Evolutionary conservation across 345 rosid species (phyloP).

Genomic region (Excoecaria cochinchinensis): DNA sequence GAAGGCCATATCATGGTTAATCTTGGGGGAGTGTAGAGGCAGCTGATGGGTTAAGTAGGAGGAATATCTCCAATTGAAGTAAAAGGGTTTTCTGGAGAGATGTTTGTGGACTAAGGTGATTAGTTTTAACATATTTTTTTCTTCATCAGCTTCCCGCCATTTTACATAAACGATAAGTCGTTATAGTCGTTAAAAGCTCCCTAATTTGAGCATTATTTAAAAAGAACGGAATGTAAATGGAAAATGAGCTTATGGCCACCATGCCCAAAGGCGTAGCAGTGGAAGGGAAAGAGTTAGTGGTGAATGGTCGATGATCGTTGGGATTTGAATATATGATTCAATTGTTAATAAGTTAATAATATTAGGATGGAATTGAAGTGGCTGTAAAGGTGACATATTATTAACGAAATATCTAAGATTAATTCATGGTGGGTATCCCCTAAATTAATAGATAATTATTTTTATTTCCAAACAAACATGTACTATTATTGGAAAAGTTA

Average conservation of each 20-base stretch:
- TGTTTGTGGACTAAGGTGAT: constrained; percentile 18
- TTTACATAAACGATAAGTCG: not conserved
- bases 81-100: constrained; percentile 19
- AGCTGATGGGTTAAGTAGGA: constrained; percentile 14
- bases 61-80: constrained; percentile 24
- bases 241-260: no score
- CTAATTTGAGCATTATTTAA: no score
- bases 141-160: constrained; percentile 17
- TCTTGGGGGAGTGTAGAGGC: not conserved
- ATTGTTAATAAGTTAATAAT: no score
- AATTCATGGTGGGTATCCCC: constrained; percentile 40
- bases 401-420: constrained; percentile 29
- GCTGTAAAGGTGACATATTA: no score
- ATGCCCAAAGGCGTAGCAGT: no score
- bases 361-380: no score
- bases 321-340: no score
- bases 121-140: constrained; percentile 13
- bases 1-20: constrained; percentile 20
- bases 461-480: no score
- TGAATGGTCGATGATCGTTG: no score
- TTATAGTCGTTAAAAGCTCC: not conserved
- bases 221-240: no score
- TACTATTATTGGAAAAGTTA: no score
- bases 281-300: no score
- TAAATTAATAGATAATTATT: constrained; percentile 17